Evolutionary conservation across 2,329 filamentous ascomycete genomes (phyloP).

Genomic region (Fusarium palustre): DNA sequence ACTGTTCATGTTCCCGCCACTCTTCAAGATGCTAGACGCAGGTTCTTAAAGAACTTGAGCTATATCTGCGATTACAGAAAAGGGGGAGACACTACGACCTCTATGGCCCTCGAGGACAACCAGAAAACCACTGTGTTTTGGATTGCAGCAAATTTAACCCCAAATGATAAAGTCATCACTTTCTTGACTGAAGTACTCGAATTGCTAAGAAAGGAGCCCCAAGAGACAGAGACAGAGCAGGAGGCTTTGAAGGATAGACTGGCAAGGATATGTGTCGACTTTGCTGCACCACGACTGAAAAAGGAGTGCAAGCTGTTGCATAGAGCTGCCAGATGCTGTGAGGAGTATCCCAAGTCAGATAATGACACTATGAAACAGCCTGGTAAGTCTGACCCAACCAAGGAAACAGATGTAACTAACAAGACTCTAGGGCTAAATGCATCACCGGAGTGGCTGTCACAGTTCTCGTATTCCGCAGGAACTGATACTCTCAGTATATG

Average conservation of each 20-base stretch:
- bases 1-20: background rate
- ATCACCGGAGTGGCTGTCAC: slow-evolving; percentile 26
- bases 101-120: slow-evolving; percentile 56
- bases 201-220: background rate
- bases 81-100: slow-evolving; percentile 59
- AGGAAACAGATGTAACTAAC: background rate
- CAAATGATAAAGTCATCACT: slow-evolving; percentile 28
- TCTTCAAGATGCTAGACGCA: slow-evolving; percentile 21
- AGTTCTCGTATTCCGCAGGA: background rate
- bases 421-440: background rate
- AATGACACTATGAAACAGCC: background rate
- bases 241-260: background rate
- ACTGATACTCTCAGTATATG: slow-evolving; percentile 12
- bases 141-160: slow-evolving; percentile 56
- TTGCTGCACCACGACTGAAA: slow-evolving; percentile 41
- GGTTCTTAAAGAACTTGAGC: slow-evolving; percentile 56
- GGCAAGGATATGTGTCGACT: slow-evolving; percentile 18
- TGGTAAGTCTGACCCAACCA: slow-evolving; percentile 5
- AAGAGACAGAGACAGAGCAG: background rate
- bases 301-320: slow-evolving; percentile 38
- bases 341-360: slow-evolving; percentile 8
- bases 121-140: slow-evolving; percentile 54
- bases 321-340: slow-evolving; percentile 29
- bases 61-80: slow-evolving; percentile 61
- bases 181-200: slow-evolving; percentile 51